Evolutionary conservation across 2,329 filamentous ascomycete species (phyloP), one percentile per base, ranked within the genome.

Genomic region (Fusarium circinatum): DNA sequence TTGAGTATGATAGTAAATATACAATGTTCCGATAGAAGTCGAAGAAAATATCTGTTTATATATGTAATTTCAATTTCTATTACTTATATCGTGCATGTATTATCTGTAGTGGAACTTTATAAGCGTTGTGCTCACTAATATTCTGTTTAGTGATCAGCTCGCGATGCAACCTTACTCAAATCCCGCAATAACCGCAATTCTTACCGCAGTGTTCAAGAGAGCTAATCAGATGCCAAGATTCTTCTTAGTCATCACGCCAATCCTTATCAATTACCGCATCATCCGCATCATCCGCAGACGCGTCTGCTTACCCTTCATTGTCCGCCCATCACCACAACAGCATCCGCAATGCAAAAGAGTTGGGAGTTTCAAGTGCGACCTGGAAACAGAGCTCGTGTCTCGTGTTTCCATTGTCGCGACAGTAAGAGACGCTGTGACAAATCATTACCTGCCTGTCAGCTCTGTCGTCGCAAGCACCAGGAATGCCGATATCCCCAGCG

Each of bases 161-260:
- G 13, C n/a, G 9, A 26, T 52, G n/a, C 8, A 4, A 36, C 13
- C n/a, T 7, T 2, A 36, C 7, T 1, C 1, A 26, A 36, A 22
- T 15, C 5, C 49, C 49, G 49, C 32, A 52, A 52, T 24, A 0
- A 11, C 48, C 48, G 48, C n/a, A 26, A 2, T 4, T 0, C 20
- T 24, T 9, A 8, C 24, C 32, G 49, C 32, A 54, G 0, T 6
- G 1, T 0, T 0, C 7, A 3, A 9, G 4, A 2, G 0, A 1
- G 2, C 49, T 14, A 36, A 54, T 36, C 0, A 9, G n/a, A n/a
- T n/a, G n/a, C n/a, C n/a, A n/a, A n/a, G 0, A 2, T 15, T 0
- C 0, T 2, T 1, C 32, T 52, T 38, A 54, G 14, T 54, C 48
- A 36, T 11, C 14, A 34, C 11, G 0, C 14, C 20, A 3, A 2